These are phyloP conservation scores for Trametes maxima DNA, from an alignment of 768 basidiomycete genomes.

Conservation along the genomic window DNA sequence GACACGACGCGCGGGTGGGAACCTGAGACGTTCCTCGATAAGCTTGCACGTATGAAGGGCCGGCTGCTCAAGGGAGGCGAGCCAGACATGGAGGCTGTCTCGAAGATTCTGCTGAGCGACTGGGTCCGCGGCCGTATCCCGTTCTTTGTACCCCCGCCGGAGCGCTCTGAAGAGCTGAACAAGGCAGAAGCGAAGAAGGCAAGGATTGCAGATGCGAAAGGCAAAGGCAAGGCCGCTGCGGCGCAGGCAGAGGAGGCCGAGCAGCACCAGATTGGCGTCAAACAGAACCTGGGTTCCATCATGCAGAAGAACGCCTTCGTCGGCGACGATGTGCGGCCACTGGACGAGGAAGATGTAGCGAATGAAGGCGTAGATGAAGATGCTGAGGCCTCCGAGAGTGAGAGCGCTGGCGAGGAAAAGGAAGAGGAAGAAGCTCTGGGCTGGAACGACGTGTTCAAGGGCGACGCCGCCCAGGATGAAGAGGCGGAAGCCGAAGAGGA, in stretches of 20 bases:
- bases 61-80: conserved; percentile 93
- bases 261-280: conserved; percentile 61
- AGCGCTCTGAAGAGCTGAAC: conserved; percentile 72
- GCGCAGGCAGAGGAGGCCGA: conserved; percentile 38
- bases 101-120: conserved; percentile 93
- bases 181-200: conserved; percentile 53
- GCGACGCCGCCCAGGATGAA: conserved; percentile 29
- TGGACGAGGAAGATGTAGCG: conserved; percentile 47
- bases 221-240: conserved; percentile 56
- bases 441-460: conserved; percentile 89
- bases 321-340: conserved; percentile 74
- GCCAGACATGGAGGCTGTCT: conserved; percentile 87
- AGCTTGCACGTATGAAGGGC: conserved; percentile 88
- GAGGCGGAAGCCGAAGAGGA: conserved; percentile 15
- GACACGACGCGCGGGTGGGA: conserved; percentile 59
- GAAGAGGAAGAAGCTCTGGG: conserved; percentile 54
- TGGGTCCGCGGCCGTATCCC: conserved; percentile 98
- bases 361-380: conserved; percentile 45
- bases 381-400: conserved; percentile 42
- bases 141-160: conserved; percentile 93
- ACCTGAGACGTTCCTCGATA: conserved; percentile 79
- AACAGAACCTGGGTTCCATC: conserved; percentile 84
- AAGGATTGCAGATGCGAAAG: conserved; percentile 42
- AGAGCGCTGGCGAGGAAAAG: conserved; percentile 32
- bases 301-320: conserved; percentile 88